These are phyloP conservation scores for Beauveria brongniartii DNA, from an alignment of 2,329 filamentous ascomycete species.

Conservation along the genomic window DNA sequence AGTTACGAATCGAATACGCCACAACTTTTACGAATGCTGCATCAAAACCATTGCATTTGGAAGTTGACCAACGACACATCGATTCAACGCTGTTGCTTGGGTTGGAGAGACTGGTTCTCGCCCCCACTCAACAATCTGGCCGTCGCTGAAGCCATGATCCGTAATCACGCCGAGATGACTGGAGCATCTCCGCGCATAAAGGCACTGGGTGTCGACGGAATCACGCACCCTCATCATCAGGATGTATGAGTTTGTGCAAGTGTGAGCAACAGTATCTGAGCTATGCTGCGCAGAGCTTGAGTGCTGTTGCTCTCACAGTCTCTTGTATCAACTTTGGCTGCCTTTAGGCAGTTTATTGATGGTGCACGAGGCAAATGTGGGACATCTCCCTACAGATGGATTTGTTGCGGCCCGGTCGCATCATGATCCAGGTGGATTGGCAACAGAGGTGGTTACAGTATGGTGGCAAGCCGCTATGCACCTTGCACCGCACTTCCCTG, in stretches of 20 bases:
- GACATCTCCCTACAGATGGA: slow-evolving; percentile 11
- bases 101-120: slow-evolving; percentile 1
- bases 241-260: slow-evolving; percentile 10
- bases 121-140: slow-evolving; percentile 26
- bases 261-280: background rate
- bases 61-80: slow-evolving; percentile 8
- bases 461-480: slow-evolving; percentile 14
- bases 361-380: slow-evolving; percentile 6
- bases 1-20: slow-evolving; percentile 11
- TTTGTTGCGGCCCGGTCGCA: background rate
- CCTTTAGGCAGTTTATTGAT: background rate
- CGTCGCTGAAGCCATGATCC: slow-evolving; percentile 27
- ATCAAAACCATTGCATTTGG: background rate
- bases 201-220: slow-evolving; percentile 40
- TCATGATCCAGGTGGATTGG: slow-evolving; percentile 2
- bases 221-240: slow-evolving; percentile 18
- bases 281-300: background rate
- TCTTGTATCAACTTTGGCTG: background rate
- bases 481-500: background rate
- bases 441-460: slow-evolving; percentile 20
- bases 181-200: slow-evolving; percentile 29
- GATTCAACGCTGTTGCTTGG: slow-evolving; percentile 5
- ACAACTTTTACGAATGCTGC: slow-evolving; percentile 6
- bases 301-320: background rate
- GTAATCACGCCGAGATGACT: slow-evolving; percentile 30